Conservation (phyloP, 164 flowering plant genomes). For the Taxillus chinensis region DNA sequence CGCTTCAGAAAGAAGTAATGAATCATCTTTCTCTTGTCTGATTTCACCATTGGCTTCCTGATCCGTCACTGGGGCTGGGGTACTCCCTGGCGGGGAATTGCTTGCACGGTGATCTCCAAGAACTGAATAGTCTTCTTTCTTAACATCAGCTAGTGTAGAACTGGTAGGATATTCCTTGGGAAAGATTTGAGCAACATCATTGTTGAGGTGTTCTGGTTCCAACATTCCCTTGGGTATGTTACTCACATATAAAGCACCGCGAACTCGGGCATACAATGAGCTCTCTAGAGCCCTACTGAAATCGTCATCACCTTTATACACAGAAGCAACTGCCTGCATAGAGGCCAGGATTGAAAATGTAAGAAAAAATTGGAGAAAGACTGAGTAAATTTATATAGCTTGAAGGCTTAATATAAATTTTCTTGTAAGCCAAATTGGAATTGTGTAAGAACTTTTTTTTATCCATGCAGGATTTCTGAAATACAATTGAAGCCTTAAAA, state of each 20-base stretch:
- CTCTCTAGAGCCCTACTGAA: conserved; percentile 45
- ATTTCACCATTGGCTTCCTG: conserved; percentile 28
- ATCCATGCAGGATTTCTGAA: no score
- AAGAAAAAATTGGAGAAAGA: background rate
- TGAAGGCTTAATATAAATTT: no score
- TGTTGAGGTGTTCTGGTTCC: conserved; percentile 11
- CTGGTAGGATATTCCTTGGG: conserved; percentile 12
- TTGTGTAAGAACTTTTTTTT: no score
- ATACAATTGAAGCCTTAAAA: no score
- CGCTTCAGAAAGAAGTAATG: background rate
- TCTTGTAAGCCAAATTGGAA: no score
- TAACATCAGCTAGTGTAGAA: conserved; percentile 5
- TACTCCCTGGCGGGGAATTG: conserved; percentile 7
- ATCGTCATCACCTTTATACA: conserved; percentile 37
- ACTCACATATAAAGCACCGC: conserved; percentile 32
- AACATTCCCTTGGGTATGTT: conserved; percentile 6
- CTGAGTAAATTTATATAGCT: no score
- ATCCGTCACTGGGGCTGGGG: conserved; percentile 3
- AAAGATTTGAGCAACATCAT: conserved; percentile 6
- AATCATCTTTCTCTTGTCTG: conserved; percentile 34
- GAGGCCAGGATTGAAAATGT: background rate
- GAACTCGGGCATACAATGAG: conserved; percentile 48
- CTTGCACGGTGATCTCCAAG: background rate
- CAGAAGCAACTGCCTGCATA: conserved; percentile 57
- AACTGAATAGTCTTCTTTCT: conserved; percentile 8